Percentiles rank a stretch among this genome's conserved stretches.
Evolutionary conservation across 148 eudicot species (phyloP).

Genomic region (Spergularia marina): DNA sequence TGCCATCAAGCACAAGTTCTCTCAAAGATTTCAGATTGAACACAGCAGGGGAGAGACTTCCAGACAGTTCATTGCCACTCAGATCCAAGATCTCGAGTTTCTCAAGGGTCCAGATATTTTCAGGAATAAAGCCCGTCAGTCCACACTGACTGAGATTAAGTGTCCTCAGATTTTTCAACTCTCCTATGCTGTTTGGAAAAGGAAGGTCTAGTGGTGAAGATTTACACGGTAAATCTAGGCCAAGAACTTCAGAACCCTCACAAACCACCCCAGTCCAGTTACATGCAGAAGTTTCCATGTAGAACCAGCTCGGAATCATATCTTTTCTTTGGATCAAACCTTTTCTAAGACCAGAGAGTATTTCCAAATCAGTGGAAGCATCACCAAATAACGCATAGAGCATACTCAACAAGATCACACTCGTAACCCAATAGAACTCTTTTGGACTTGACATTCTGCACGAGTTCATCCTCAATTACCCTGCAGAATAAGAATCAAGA

Average conservation of each 20-base stretch:
- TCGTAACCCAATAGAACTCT: constrained; percentile 5
- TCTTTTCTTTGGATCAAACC: constrained; percentile 39
- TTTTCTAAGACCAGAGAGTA: constrained; percentile 47
- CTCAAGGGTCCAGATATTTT: constrained; percentile 51
- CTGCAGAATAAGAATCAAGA: constrained; percentile 11
- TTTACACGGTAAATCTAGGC: constrained; percentile 50
- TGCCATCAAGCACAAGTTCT: constrained; percentile 67
- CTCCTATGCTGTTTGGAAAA: constrained; percentile 49
- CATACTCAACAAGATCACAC: constrained; percentile 30
- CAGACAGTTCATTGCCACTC: constrained; percentile 53
- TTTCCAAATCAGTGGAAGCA: constrained; percentile 39
- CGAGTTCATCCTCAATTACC: constrained; percentile 12
- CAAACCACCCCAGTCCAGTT: constrained; percentile 70
- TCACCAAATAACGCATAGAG: constrained; percentile 25
- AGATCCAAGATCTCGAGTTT: constrained; percentile 67
- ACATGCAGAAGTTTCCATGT: constrained; percentile 52
- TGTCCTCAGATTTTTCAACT: constrained; percentile 48
- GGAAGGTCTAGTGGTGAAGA: constrained; percentile 47
- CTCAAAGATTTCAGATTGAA: constrained; percentile 46
- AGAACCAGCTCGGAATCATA: constrained; percentile 61
- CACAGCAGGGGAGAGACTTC: constrained; percentile 45
- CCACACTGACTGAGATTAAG: constrained; percentile 75
- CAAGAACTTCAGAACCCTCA: constrained; percentile 38
- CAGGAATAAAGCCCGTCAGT: constrained; percentile 53
- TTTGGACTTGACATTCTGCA: constrained; percentile 24